Evolutionary conservation across 163 green algal genomes (phyloP).

Genomic region (Chlamydomonas reinhardtii): DNA sequence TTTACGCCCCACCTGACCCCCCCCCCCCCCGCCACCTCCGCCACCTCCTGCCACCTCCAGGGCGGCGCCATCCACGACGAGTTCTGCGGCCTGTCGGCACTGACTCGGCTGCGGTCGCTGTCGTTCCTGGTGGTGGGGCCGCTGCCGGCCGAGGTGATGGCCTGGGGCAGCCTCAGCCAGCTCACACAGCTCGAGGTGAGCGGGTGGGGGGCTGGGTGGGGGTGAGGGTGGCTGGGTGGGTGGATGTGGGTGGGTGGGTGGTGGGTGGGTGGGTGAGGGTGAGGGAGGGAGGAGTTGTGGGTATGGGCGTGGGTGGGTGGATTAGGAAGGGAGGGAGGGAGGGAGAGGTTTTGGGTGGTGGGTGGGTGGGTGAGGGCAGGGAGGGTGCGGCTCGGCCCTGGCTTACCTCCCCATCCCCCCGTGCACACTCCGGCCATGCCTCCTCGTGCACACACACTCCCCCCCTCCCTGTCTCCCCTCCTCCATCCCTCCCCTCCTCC

Average conservation of each 20-base stretch:
- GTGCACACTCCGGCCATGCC: too few relatives aligned
- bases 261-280: background rate
- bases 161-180: slow-evolving; percentile 5
- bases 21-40: background rate
- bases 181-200: slow-evolving; percentile 46
- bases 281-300: background rate
- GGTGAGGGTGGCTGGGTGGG: background rate
- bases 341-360: too few relatives aligned
- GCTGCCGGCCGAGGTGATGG: slow-evolving; percentile 47
- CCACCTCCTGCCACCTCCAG: background rate
- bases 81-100: slow-evolving; percentile 44
- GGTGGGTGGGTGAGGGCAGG: too few relatives aligned
- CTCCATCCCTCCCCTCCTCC: too few relatives aligned
- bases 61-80: slow-evolving; percentile 49
- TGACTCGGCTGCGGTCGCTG: slow-evolving; percentile 35
- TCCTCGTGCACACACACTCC: background rate
- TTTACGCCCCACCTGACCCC: background rate
- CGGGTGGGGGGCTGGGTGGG: background rate
- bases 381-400: too few relatives aligned
- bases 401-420: too few relatives aligned
- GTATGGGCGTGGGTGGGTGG: too few relatives aligned
- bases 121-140: slow-evolving; percentile 49
- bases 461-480: background rate
- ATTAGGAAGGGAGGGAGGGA: too few relatives aligned
- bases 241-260: background rate